Percentiles rank a stretch among this genome's conserved stretches.
phyloP scores from a whole-genome alignment of 371 early-diverging fungal species.

The Mucor sp. region DNA sequence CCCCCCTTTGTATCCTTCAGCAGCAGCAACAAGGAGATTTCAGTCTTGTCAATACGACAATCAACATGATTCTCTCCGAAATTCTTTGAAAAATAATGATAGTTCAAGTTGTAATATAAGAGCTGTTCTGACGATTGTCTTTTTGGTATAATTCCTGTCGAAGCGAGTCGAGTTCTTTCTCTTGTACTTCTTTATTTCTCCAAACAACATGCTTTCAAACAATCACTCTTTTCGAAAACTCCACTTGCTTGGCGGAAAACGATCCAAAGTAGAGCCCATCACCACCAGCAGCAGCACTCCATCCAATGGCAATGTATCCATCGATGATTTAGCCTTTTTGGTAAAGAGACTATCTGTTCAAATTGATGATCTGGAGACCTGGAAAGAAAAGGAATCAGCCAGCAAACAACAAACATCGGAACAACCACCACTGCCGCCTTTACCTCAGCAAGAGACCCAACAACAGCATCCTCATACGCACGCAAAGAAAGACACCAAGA shows the following conservation, averaged over 20 bases:
- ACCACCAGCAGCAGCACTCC: no score
- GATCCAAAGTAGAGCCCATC: constrained; percentile 13
- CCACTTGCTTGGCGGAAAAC: constrained; percentile 13
- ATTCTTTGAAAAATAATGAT: constrained; percentile 1
- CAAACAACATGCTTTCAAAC: constrained; percentile 6
- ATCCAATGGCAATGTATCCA: constrained; percentile 10
- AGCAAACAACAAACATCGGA: constrained; percentile 4
- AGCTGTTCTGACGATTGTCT: constrained; percentile 5
- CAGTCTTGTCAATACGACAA: neutral
- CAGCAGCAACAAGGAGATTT: neutral
- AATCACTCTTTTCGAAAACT: constrained; percentile 14
- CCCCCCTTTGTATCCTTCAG: no score
- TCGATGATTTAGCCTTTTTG: constrained; percentile 23
- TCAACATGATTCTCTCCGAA: neutral
- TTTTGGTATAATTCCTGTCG: neutral
- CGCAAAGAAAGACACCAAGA: neutral
- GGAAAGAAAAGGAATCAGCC: neutral
- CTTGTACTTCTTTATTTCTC: neutral
- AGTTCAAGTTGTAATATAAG: constrained; percentile 5
- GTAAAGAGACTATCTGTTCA: constrained; percentile 29
- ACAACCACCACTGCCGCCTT: constrained; percentile 3
- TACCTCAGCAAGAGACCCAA: neutral
- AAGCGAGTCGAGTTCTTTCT: neutral
- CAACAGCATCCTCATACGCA: neutral
- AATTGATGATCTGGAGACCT: constrained; percentile 25